phyloP scores from a whole-genome alignment of 345 rosid species.

The Eucalyptus urophylla region DNA sequence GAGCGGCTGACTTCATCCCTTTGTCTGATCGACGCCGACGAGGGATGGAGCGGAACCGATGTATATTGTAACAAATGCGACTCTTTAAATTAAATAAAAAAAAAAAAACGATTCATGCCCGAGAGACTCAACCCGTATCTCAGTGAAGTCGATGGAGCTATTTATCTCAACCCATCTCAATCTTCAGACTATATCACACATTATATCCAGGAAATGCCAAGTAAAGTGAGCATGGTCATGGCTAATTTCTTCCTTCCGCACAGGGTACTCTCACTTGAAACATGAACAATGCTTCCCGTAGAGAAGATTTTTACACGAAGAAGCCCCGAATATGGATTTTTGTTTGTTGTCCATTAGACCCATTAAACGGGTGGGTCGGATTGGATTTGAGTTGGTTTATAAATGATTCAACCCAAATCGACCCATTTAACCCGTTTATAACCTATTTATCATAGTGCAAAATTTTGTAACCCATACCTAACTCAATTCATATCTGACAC shows the following conservation, averaged over 20 bases:
- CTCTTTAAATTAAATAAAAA: no score
- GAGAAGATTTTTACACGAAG: background rate
- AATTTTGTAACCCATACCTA: rapidly evolving
- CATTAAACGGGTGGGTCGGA: rapidly evolving
- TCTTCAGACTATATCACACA: background rate
- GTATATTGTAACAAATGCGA: background rate
- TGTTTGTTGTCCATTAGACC: no score
- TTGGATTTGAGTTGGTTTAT: rapidly evolving
- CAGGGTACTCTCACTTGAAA: background rate
- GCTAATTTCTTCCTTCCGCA: background rate
- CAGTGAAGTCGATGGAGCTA: background rate
- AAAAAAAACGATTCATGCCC: background rate
- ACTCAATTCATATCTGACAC: rapidly evolving
- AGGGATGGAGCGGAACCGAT: background rate
- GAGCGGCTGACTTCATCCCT: background rate
- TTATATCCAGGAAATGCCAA: no score
- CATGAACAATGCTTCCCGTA: background rate
- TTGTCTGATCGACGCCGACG: background rate
- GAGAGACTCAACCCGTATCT: background rate
- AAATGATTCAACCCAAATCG: rapidly evolving
- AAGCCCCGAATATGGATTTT: background rate
- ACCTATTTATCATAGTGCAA: no score
- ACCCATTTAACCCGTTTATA: no score
- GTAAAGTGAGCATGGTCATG: background rate
- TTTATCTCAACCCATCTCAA: background rate